Evolutionary conservation across 805 yeast species (phyloP).

Genomic region (Saccharomycopsis synnaedendra): DNA sequence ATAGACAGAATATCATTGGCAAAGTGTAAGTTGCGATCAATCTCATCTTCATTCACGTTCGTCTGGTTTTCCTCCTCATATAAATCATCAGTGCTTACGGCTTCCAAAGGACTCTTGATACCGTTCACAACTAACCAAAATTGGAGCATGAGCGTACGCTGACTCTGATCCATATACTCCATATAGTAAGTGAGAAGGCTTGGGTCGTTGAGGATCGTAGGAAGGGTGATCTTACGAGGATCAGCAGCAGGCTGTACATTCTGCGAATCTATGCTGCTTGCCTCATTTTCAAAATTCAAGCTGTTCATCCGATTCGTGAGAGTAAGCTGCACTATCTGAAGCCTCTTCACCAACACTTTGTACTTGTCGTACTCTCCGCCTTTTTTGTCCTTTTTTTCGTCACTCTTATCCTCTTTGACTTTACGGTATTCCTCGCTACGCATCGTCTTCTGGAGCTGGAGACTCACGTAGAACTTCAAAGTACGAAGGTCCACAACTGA

Average conservation of each 20-base stretch:
- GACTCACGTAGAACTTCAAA: conserved; percentile 32
- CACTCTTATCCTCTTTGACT: neutral
- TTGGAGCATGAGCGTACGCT: conserved; percentile 36
- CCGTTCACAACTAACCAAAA: conserved; percentile 60
- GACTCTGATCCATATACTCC: conserved; percentile 44
- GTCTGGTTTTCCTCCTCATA: conserved; percentile 17
- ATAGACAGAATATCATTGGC: conserved; percentile 15
- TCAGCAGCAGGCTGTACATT: neutral
- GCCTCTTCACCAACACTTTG: conserved; percentile 13
- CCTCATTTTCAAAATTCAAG: conserved; percentile 9
- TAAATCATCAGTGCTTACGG: conserved; percentile 13
- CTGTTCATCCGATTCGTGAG: conserved; percentile 12
- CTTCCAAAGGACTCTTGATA: conserved; percentile 65
- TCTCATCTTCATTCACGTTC: conserved; percentile 8
- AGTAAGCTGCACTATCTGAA: conserved; percentile 14
- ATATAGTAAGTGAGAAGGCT: conserved; percentile 36
- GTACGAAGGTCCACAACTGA: conserved; percentile 36
- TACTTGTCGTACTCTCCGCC: conserved; percentile 7
- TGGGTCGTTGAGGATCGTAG: conserved; percentile 37
- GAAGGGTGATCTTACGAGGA: conserved; percentile 22
- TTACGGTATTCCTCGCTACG: conserved; percentile 20
- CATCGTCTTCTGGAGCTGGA: conserved; percentile 34
- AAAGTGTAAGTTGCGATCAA: conserved; percentile 6
- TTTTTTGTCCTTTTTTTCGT: conserved; percentile 5
- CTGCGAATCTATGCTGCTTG: conserved; percentile 4